A percentile compares a stretch with the other conserved stretches of the same genome.
These are phyloP conservation scores for Gaultheria prostrata DNA, from an alignment of 148 eudicot species.

Conservation along the genomic window DNA sequence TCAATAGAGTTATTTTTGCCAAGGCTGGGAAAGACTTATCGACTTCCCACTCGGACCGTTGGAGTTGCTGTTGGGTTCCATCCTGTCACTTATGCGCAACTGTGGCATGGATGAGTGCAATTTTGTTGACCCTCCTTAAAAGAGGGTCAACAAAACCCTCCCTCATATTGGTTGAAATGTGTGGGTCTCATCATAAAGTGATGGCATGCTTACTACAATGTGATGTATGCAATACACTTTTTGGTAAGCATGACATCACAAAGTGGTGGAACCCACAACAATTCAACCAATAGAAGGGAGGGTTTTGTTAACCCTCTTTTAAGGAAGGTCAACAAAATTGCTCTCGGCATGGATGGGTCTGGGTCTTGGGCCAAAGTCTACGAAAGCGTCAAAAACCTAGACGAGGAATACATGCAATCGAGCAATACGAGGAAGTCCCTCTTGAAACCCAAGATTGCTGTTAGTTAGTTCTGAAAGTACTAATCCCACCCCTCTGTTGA, in stretches of 20 bases:
- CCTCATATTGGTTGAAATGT: no score
- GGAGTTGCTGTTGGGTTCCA: constrained; percentile 17
- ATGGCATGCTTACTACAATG: no score
- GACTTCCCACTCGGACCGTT: constrained; percentile 27
- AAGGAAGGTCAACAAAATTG: no score
- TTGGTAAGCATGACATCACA: no score
- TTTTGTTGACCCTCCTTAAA: no score
- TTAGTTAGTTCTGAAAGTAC: neutral
- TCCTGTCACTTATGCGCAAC: constrained; percentile 4
- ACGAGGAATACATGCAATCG: neutral
- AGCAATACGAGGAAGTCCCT: neutral
- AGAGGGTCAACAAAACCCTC: no score
- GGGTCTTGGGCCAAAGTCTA: constrained; percentile 7
- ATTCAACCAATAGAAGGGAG: no score
- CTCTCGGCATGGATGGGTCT: neutral
- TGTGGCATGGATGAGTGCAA: neutral
- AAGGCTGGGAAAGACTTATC: constrained; percentile 24
- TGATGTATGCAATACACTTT: no score
- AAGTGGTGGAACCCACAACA: no score
- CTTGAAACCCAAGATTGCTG: neutral
- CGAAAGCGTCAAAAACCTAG: neutral
- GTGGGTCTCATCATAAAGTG: no score
- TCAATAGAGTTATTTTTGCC: constrained; percentile 10
- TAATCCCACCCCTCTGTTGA: no score
- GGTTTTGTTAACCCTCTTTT: no score